phyloP scores from a whole-genome alignment of 2,329 filamentous ascomycete species.

The Ascocoryne sarcoides region DNA sequence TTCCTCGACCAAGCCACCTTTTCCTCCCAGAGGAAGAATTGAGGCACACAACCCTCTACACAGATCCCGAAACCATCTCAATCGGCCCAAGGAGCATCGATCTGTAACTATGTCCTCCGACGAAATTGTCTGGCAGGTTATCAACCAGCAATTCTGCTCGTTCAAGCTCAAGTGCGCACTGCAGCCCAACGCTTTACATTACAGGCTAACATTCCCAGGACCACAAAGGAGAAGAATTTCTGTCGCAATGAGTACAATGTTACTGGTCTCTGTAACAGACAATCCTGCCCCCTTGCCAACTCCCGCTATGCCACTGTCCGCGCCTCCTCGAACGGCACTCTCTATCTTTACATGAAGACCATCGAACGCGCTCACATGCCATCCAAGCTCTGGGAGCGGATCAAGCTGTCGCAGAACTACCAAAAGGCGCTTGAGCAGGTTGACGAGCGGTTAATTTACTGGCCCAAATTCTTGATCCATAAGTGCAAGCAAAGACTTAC shows the following conservation, averaged over 20 bases:
- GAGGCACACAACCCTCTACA: background rate
- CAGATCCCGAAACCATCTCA: background rate
- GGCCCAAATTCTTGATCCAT: conserved; percentile 86
- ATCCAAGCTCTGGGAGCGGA: conserved; percentile 87
- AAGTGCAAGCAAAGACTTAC: conserved; percentile 97
- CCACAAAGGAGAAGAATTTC: conserved; percentile 81
- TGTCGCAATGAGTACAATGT: conserved; percentile 94
- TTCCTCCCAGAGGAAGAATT: background rate
- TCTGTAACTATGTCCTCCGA: conserved; percentile 64
- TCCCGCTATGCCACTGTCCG: conserved; percentile 88
- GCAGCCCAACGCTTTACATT: background rate
- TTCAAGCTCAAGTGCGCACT: conserved; percentile 75
- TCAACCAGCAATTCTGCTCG: conserved; percentile 89
- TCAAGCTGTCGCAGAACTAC: conserved; percentile 86
- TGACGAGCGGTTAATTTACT: conserved; percentile 81
- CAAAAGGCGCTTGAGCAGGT: conserved; percentile 80
- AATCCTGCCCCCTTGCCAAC: conserved; percentile 87
- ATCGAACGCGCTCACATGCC: conserved; percentile 83
- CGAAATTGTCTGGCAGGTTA: conserved; percentile 96
- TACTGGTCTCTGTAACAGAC: conserved; percentile 72
- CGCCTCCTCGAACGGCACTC: conserved; percentile 64
- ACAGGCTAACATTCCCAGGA: conserved; percentile 41
- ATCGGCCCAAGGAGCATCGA: background rate
- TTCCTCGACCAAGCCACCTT: background rate
- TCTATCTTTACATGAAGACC: conserved; percentile 97